These are phyloP conservation scores for Suhomyces terraborum DNA, from an alignment of 1,139 yeast genomes.

Conservation along the genomic window DNA sequence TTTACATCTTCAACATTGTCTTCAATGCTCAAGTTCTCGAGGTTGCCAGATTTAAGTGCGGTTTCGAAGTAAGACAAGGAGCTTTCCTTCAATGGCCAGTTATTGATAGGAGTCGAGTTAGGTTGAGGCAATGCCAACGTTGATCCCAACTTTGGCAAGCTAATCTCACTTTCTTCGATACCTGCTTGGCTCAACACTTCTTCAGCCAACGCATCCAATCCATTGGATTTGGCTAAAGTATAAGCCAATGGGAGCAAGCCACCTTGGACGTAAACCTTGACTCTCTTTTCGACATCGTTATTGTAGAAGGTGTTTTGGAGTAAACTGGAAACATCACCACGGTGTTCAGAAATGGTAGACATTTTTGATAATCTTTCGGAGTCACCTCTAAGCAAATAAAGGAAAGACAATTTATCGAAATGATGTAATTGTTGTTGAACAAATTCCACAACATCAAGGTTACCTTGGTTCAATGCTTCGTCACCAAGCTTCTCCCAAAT, in stretches of 20 bases:
- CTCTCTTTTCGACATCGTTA: slow-evolving; percentile 74
- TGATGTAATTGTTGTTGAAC: slow-evolving; percentile 85
- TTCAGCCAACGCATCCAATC: slow-evolving; percentile 72
- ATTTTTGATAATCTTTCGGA: slow-evolving; percentile 71
- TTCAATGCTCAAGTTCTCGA: slow-evolving; percentile 63
- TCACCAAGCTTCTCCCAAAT: slow-evolving; percentile 84
- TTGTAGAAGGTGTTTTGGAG: slow-evolving; percentile 82
- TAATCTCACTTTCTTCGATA: slow-evolving; percentile 63
- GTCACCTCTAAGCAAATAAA: slow-evolving; percentile 85
- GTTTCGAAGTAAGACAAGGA: slow-evolving; percentile 81
- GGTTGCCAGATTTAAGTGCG: slow-evolving; percentile 72
- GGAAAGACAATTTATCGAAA: slow-evolving; percentile 86
- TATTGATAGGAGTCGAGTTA: slow-evolving; percentile 45
- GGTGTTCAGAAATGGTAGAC: slow-evolving; percentile 87
- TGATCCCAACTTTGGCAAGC: slow-evolving; percentile 58
- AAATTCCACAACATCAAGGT: slow-evolving; percentile 79
- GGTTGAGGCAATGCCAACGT: slow-evolving; percentile 50
- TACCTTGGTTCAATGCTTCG: slow-evolving; percentile 91
- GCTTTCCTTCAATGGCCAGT: slow-evolving; percentile 84
- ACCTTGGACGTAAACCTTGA: slow-evolving; percentile 70
- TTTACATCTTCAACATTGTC: slow-evolving; percentile 33
- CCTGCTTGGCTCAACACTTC: slow-evolving; percentile 71
- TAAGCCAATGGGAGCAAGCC: slow-evolving; percentile 91
- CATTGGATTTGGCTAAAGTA: slow-evolving; percentile 87
- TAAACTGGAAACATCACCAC: slow-evolving; percentile 79